phyloP scores from a whole-genome alignment of 164 flowering plant genomes.

The Kingdonia uniflora region DNA sequence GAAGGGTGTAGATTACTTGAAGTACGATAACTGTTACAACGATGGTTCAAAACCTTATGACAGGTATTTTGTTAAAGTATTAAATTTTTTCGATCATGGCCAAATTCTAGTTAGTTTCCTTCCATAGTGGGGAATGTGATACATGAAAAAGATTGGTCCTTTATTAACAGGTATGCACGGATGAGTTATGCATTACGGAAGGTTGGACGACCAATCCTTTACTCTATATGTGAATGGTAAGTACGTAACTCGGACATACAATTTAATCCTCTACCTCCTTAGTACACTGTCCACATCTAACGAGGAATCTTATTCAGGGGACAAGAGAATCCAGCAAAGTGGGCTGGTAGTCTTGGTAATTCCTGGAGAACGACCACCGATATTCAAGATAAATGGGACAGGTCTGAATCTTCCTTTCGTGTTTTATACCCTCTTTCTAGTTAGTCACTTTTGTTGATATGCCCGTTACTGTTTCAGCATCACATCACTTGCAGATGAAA shows the following conservation, averaged over 20 bases:
- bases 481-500: constrained; percentile 33
- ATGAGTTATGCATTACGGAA: constrained; percentile 34
- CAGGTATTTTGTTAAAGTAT: constrained; percentile 13
- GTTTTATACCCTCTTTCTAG: not conserved
- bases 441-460: not conserved
- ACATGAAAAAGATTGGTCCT: not conserved
- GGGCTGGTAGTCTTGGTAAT: constrained; percentile 33
- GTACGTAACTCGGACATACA: not conserved
- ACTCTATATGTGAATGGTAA: constrained; percentile 43
- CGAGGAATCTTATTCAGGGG: constrained; percentile 22
- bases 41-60: constrained; percentile 25
- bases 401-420: constrained; percentile 15
- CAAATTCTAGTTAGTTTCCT: not conserved
- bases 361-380: constrained; percentile 51
- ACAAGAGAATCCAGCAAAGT: constrained; percentile 34
- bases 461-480: constrained; percentile 21
- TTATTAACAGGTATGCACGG: constrained; percentile 19
- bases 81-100: not conserved
- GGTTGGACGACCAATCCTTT: constrained; percentile 28
- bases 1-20: constrained; percentile 43
- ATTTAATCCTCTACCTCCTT: not conserved
- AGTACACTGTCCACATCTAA: not conserved
- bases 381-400: constrained; percentile 37
- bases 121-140: not conserved
- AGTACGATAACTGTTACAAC: constrained; percentile 41